A percentile compares a stretch with the other conserved stretches of the same genome.
Evolutionary conservation across 2,329 filamentous ascomycete genomes (phyloP).

Genomic region (Penicillium brevicompactum): DNA sequence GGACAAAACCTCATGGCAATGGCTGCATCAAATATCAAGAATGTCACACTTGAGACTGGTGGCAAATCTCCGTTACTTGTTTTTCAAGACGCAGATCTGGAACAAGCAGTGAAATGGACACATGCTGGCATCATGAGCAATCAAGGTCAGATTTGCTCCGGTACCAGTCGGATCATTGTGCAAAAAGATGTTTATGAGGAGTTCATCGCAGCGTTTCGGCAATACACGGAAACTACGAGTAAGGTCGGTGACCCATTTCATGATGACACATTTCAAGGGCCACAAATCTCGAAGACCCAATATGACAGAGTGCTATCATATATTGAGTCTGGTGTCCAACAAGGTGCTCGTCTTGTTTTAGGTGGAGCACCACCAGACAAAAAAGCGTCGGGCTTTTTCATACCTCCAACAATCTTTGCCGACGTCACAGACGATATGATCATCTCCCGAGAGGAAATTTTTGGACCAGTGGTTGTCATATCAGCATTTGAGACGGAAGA

Average conservation of each 20-base stretch:
- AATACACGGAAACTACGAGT: constrained; percentile 30
- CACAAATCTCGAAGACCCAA: constrained; percentile 37
- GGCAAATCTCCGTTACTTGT: constrained; percentile 50
- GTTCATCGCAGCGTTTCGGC: constrained; percentile 33
- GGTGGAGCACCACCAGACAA: constrained; percentile 53
- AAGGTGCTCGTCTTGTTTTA: constrained; percentile 65
- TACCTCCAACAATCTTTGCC: constrained; percentile 15
- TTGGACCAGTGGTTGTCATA: constrained; percentile 17
- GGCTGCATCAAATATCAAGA: constrained; percentile 38
- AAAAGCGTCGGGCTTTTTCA: constrained; percentile 14
- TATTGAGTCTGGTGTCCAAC: constrained; percentile 68
- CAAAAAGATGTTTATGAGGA: constrained; percentile 49
- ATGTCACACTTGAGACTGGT: constrained; percentile 51
- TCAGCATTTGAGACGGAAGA: constrained; percentile 13
- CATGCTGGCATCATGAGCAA: constrained; percentile 59
- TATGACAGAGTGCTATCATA: constrained; percentile 63
- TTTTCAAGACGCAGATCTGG: constrained; percentile 48
- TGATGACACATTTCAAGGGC: constrained; percentile 39
- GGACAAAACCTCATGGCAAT: constrained; percentile 7
- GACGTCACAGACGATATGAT: background rate
- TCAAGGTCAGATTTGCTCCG: constrained; percentile 66
- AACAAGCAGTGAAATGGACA: constrained; percentile 42
- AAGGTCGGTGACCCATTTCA: constrained; percentile 39
- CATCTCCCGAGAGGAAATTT: constrained; percentile 15
- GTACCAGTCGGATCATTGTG: constrained; percentile 65